Conservation (phyloP, 2,329 filamentous ascomycete species). For the Parafenestella ontariensis region DNA sequence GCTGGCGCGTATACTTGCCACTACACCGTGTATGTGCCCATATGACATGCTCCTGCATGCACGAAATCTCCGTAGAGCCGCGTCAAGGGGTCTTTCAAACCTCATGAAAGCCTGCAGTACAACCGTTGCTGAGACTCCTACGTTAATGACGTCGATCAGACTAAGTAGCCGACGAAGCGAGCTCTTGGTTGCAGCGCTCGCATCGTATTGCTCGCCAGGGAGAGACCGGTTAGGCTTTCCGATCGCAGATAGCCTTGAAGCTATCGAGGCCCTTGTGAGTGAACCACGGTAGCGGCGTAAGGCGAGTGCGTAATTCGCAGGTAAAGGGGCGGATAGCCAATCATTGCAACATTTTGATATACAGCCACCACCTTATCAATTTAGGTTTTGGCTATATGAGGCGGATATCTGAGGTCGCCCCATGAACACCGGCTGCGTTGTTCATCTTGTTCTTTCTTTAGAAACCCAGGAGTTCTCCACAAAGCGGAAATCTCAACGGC, state of each 20-base stretch:
- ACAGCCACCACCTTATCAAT: slow-evolving; percentile 1
- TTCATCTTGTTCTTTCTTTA: slow-evolving; percentile 16
- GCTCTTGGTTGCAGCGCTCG: slow-evolving; percentile 19
- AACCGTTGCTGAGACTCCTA: slow-evolving; percentile 2
- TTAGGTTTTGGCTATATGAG: not conserved
- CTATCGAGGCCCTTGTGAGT: slow-evolving; percentile 2
- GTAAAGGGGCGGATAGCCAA: not conserved
- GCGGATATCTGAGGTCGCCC: slow-evolving; percentile 4
- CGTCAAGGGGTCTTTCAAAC: not conserved
- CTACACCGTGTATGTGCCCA: slow-evolving; percentile 2
- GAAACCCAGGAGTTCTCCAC: slow-evolving; percentile 3
- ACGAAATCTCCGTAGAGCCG: slow-evolving; percentile 7
- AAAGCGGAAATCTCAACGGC: slow-evolving; percentile 1
- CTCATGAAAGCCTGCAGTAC: slow-evolving; percentile 6
- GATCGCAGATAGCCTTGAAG: slow-evolving; percentile 1
- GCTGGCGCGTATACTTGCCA: slow-evolving; percentile 12
- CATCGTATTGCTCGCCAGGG: slow-evolving; percentile 39
- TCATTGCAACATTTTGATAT: not conserved
- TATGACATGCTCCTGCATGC: slow-evolving; percentile 5
- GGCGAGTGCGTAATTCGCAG: not conserved
- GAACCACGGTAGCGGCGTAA: slow-evolving; percentile 4
- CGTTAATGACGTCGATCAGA: slow-evolving; percentile 32
- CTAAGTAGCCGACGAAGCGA: slow-evolving; percentile 17
- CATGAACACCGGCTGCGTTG: slow-evolving; percentile 1
- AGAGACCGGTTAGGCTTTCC: slow-evolving; percentile 13